A percentile compares a stretch with the other conserved stretches of the same genome.
phyloP scores from a whole-genome alignment of 345 rosid species.

The Orychophragmus violaceus region DNA sequence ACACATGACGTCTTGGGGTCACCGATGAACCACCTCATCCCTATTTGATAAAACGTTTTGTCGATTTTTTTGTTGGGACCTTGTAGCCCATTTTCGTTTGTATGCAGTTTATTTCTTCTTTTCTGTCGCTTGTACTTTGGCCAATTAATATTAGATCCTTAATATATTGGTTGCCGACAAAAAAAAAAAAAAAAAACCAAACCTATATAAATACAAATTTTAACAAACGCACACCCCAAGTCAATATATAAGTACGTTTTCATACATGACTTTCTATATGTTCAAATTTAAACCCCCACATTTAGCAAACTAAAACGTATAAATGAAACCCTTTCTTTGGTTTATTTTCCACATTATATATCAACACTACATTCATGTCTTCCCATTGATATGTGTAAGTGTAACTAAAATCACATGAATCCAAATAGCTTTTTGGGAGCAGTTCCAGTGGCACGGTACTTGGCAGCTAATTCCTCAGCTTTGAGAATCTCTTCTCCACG shows the following conservation, averaged over 20 bases:
- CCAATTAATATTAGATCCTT: too few relatives aligned
- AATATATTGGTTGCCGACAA: too few relatives aligned
- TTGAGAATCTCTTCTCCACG: constrained; percentile 27
- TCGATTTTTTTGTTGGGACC: too few relatives aligned
- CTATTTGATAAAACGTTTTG: too few relatives aligned
- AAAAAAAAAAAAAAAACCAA: too few relatives aligned
- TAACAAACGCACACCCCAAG: constrained; percentile 4
- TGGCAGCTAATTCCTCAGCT: constrained; percentile 31
- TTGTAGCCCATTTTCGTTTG: too few relatives aligned
- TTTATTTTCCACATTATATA: not conserved
- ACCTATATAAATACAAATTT: constrained; percentile 6
- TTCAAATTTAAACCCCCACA: not conserved
- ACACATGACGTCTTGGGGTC: too few relatives aligned
- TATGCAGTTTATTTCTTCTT: too few relatives aligned
- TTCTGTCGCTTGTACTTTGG: too few relatives aligned
- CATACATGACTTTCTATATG: not conserved
- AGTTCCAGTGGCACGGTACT: constrained; percentile 31
- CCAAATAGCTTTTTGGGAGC: constrained; percentile 30
- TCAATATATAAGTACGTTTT: not conserved
- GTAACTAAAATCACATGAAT: constrained; percentile 15
- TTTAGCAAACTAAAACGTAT: constrained; percentile 15
- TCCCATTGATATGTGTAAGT: not conserved
- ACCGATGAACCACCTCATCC: too few relatives aligned
- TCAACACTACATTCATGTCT: not conserved
- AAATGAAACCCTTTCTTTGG: not conserved